Evolutionary conservation across 2,329 filamentous ascomycete species (phyloP), one percentile per base, ranked within the genome.

Genomic region (Alternaria burnsii): DNA sequence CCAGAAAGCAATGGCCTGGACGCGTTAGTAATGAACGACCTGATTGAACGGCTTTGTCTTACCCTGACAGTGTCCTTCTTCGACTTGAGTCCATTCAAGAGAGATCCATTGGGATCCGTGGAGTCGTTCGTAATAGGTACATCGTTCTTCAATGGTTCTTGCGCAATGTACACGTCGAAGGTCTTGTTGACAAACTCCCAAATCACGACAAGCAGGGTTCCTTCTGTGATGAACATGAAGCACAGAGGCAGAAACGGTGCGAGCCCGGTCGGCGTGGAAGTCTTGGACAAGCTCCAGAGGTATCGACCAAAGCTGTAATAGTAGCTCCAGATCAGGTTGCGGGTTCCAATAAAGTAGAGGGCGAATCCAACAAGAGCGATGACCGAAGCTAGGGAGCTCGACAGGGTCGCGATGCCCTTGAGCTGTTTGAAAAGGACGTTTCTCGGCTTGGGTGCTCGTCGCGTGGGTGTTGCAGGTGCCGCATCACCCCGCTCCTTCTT

Each of bases 71-170:
- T 84, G 9, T 92, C 84, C 77, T 94, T 95, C 80, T 93, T 95
- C 66, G 90, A 90, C 75, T 89, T 94, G 46, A 98, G 78, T 0
- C 94, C 94, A 58, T 89, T 93, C 50, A 98, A 78, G 28, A 98
- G 83, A 74, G 92, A 97, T 36, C 93, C 93, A 72, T 97, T 98
- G 1, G 94, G 92, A 77, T 97, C 94, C 73, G 92, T 95, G 16
- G 93, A 92, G 67, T 94, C 91, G 18, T 87, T 86, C 0, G 93
- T 97, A 57, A 98, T 85, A 4, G 94, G 93, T 71, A 89, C 87
- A n/a, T 86, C 89, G 67, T 91, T 91, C 82, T 97, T 97, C 55
- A 97, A 76, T 0, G 94, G 94, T 69, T 91, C 88, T 75, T 91
- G 89, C 26, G 89, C 88, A 72, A 97, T 87, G 77, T 93, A 93